A percentile compares a stretch with the other conserved stretches of the same genome.
Conservation (phyloP, 179 eudicot species). For the Sideroxylon spinosum region DNA sequence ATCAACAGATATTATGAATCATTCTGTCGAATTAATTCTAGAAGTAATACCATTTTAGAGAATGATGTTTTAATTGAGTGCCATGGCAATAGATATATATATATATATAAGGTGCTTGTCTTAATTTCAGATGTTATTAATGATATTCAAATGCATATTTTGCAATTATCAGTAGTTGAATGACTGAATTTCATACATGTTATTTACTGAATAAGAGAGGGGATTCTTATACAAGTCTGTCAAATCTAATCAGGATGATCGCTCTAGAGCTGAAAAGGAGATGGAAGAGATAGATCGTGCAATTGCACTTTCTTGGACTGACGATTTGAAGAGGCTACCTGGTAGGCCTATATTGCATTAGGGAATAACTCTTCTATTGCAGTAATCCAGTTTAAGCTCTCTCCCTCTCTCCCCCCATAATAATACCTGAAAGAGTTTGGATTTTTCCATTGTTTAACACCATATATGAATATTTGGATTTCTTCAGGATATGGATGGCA, state of each 20-base stretch:
- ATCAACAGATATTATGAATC: no score
- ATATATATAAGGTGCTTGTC: neutral
- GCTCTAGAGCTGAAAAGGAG: slow-evolving; percentile 51
- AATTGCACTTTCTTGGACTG: slow-evolving; percentile 65
- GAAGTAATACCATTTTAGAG: neutral
- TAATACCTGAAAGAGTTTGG: neutral
- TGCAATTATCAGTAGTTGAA: neutral
- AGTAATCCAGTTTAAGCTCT: neutral
- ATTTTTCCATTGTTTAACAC: neutral
- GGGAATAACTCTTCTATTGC: neutral
- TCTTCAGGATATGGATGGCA: slow-evolving; percentile 50
- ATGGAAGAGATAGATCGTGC: slow-evolving; percentile 73
- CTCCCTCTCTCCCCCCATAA: neutral
- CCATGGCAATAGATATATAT: neutral
- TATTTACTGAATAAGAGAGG: neutral
- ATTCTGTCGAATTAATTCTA: no score
- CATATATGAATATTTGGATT: neutral
- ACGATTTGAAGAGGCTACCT: slow-evolving; percentile 60
- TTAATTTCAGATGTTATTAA: neutral
- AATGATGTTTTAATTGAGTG: neutral
- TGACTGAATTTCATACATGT: neutral
- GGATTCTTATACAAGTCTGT: neutral
- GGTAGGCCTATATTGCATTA: slow-evolving; percentile 30
- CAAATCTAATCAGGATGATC: slow-evolving; percentile 55
- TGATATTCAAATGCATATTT: slow-evolving; percentile 2